Percentiles rank a stretch among this genome's conserved stretches.
phyloP scores from a whole-genome alignment of 2,329 filamentous ascomycete genomes.

The Zymoseptoria brevis region DNA sequence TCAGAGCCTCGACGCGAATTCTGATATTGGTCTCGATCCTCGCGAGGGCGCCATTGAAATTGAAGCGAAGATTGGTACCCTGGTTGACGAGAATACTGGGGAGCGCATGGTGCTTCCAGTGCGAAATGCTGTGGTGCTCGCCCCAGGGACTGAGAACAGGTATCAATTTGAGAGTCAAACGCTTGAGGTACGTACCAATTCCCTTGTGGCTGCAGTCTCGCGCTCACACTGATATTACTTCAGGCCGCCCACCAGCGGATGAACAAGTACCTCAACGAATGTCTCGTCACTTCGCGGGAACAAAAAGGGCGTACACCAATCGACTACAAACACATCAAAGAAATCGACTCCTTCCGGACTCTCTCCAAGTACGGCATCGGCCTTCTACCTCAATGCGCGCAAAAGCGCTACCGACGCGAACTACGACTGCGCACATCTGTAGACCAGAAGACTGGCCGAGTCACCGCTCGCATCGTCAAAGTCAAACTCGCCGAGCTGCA shows the following conservation, averaged over 20 bases:
- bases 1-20: constrained; percentile 12
- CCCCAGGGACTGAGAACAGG: constrained; percentile 44
- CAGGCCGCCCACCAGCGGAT: constrained; percentile 72
- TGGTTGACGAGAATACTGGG: constrained; percentile 66
- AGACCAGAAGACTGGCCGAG: constrained; percentile 59
- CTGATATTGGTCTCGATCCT: constrained; percentile 51
- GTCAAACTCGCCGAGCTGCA: constrained; percentile 74
- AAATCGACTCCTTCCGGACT: constrained; percentile 77
- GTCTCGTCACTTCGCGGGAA: background rate
- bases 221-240: constrained; percentile 12
- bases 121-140: constrained; percentile 62
- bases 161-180: constrained; percentile 77
- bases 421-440: constrained; percentile 52
- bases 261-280: constrained; percentile 74
- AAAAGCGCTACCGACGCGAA: constrained; percentile 39
- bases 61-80: constrained; percentile 82
- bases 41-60: constrained; percentile 75
- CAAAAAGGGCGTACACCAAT: constrained; percentile 51
- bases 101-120: constrained; percentile 61
- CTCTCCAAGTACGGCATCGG: constrained; percentile 54
- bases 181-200: constrained; percentile 60
- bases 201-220: constrained; percentile 2
- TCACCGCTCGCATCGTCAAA: constrained; percentile 84
- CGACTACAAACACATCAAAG: constrained; percentile 71
- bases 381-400: constrained; percentile 46